phyloP scores from a whole-genome alignment of 192 early-diverging fungal species.

The Endogone sp. region DNA sequence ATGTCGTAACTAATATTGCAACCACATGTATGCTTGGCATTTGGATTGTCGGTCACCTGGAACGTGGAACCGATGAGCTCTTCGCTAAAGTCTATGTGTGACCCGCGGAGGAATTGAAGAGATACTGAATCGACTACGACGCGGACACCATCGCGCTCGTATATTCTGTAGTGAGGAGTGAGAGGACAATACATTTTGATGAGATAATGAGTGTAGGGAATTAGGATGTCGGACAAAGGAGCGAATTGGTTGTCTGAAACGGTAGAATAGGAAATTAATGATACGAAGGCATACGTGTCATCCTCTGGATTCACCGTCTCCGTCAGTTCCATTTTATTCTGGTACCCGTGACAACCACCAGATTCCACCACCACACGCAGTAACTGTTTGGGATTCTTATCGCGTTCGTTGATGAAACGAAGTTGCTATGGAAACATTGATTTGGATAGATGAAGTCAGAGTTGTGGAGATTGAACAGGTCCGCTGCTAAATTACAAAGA shows the following conservation, averaged over 20 bases:
- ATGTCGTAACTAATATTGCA: conserved; percentile 41
- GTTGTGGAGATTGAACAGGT: neutral
- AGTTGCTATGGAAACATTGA: conserved; percentile 39
- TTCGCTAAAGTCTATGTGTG: conserved; percentile 73
- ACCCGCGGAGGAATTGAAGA: conserved; percentile 69
- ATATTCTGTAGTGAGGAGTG: conserved; percentile 40
- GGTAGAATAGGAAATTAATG: neutral
- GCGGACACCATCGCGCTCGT: conserved; percentile 68
- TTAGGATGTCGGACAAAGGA: neutral
- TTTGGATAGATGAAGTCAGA: neutral
- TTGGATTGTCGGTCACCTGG: conserved; percentile 70
- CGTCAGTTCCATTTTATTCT: conserved; percentile 76
- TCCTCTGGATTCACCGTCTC: conserved; percentile 53
- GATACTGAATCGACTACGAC: conserved; percentile 71
- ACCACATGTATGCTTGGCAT: conserved; percentile 49
- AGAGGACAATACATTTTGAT: too few species aligned
- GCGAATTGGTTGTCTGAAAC: too few species aligned
- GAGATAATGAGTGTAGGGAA: too few species aligned
- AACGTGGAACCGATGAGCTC: conserved; percentile 80
- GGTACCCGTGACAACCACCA: conserved; percentile 85
- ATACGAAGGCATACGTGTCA: conserved; percentile 50
- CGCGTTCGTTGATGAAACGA: conserved; percentile 36
- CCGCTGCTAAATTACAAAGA: too few species aligned
- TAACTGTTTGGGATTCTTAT: conserved; percentile 42
- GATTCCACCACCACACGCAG: conserved; percentile 77